Conservation (phyloP, 73 alveolate genomes). For the Symbiodinium pilosum region DNA sequence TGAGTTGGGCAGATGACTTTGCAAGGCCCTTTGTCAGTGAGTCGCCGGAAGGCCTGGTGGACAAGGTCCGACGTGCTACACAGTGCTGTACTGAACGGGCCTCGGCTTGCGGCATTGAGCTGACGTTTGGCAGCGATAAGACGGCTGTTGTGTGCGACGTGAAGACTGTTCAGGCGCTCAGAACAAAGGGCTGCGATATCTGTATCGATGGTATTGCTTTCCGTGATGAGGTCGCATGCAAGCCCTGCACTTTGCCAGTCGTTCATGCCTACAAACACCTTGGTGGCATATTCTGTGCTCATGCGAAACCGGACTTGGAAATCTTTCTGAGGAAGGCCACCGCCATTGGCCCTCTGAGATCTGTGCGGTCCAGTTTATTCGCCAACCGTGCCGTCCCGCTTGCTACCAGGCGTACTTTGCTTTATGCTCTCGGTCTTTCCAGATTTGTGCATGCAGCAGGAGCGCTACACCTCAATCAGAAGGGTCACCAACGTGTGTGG, state of each 20-base stretch:
- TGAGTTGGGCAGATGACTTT: background rate
- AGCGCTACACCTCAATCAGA: too few relatives aligned
- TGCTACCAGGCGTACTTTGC: background rate
- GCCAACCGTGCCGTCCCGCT: background rate
- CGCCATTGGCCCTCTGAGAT: background rate
- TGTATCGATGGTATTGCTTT: too few relatives aligned
- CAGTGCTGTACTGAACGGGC: background rate
- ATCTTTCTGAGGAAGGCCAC: background rate
- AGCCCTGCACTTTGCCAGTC: background rate
- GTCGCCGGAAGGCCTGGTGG: background rate
- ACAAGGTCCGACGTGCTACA: background rate
- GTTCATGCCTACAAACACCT: background rate
- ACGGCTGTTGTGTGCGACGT: background rate
- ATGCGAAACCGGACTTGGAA: background rate
- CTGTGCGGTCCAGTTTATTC: background rate
- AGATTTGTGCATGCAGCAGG: background rate
- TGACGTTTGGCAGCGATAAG: background rate
- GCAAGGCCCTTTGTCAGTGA: background rate
- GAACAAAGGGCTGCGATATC: background rate
- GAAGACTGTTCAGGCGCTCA: background rate
- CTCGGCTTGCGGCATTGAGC: background rate
- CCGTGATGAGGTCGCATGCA: background rate
- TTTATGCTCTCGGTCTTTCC: background rate
- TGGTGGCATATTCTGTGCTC: background rate
- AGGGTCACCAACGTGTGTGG: too few relatives aligned